phyloP scores from a whole-genome alignment of 2,329 filamentous ascomycete genomes.

The Lomentospora prolificans region DNA sequence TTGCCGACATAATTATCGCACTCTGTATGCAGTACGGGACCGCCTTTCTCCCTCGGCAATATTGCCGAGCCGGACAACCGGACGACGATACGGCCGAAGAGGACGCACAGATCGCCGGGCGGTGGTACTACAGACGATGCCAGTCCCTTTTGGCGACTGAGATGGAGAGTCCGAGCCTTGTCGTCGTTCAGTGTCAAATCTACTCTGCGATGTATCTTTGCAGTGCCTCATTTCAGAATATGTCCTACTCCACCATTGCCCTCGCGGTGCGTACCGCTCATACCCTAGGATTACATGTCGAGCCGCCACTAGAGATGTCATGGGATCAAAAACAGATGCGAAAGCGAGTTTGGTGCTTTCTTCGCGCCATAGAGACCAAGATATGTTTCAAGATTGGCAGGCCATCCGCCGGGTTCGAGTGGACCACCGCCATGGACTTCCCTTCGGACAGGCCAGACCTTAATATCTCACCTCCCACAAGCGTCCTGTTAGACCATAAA shows the following conservation, averaged over 20 bases:
- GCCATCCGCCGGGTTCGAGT: constrained; percentile 18
- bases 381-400: constrained; percentile 33
- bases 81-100: constrained; percentile 8
- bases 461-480: background rate
- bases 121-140: constrained; percentile 35
- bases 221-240: constrained; percentile 37
- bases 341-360: constrained; percentile 38
- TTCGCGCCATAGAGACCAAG: constrained; percentile 36
- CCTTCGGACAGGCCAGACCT: background rate
- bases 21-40: constrained; percentile 40
- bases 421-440: background rate
- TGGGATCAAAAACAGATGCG: constrained; percentile 26
- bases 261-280: constrained; percentile 31
- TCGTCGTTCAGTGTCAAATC: constrained; percentile 37
- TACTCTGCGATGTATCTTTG: constrained; percentile 35
- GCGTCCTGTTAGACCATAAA: background rate
- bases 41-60: constrained; percentile 17
- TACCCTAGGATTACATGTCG: constrained; percentile 33
- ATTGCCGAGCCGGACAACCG: constrained; percentile 1
- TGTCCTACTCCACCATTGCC: constrained; percentile 26
- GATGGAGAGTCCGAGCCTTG: constrained; percentile 35
- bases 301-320: constrained; percentile 24
- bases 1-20: constrained; percentile 42
- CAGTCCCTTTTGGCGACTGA: constrained; percentile 32
- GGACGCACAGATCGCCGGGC: constrained; percentile 33